phyloP scores from a whole-genome alignment of 1,139 yeast genomes.

The Sugiyamaella japonica region DNA sequence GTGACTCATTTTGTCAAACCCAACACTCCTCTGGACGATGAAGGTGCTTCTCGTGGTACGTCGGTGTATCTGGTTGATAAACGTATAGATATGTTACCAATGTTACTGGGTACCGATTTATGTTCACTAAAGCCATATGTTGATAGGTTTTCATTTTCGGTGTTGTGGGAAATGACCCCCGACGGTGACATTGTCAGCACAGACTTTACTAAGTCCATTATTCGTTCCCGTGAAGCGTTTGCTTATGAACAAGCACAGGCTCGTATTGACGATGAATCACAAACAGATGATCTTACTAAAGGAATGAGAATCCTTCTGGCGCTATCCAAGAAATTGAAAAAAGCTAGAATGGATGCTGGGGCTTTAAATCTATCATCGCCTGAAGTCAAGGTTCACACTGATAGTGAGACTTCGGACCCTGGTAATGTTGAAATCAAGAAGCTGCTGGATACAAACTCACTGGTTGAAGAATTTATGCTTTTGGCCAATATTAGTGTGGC shows the following conservation, averaged over 20 bases:
- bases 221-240: slow-evolving; percentile 90
- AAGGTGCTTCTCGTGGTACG: slow-evolving; percentile 97
- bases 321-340: slow-evolving; percentile 80
- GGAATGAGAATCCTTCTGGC: slow-evolving; percentile 83
- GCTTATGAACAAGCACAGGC: slow-evolving; percentile 92
- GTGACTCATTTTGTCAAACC: slow-evolving; percentile 97
- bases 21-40: slow-evolving; percentile 86
- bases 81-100: slow-evolving; percentile 98
- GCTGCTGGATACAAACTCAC: slow-evolving; percentile 83
- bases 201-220: slow-evolving; percentile 82
- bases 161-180: slow-evolving; percentile 89
- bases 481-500: slow-evolving; percentile 97
- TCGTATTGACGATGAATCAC: slow-evolving; percentile 77
- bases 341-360: slow-evolving; percentile 87
- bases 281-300: slow-evolving; percentile 78
- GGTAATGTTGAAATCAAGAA: slow-evolving; percentile 92
- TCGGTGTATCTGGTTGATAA: slow-evolving; percentile 98
- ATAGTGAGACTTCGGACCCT: slow-evolving; percentile 95
- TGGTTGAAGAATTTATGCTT: slow-evolving; percentile 98
- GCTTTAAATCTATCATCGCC: slow-evolving; percentile 97
- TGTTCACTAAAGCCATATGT: slow-evolving; percentile 96
- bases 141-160: slow-evolving; percentile 94
- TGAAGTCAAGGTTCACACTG: slow-evolving; percentile 96
- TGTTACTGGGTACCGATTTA: slow-evolving; percentile 89
- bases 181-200: slow-evolving; percentile 84